Evolutionary conservation across 1,139 yeast genomes (phyloP), one percentile per base, ranked within the genome.

Genomic region (Nakaseomyces kungkrabaensis): DNA sequence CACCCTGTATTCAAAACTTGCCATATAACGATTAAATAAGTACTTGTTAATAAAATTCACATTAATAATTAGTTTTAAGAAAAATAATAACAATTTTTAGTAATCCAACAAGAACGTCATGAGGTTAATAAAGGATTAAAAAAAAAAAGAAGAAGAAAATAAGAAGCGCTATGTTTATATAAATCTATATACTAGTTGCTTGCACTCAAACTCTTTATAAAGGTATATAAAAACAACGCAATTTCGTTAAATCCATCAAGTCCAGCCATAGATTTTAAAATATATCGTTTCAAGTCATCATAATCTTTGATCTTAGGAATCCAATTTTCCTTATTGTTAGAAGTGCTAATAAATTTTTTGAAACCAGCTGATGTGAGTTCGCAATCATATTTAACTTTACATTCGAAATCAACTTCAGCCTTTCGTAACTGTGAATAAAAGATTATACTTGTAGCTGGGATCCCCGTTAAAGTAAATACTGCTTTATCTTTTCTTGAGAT

Each of bases 391-490:
- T 77, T 60, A 1, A 57, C 57, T 17, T 13, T n/a, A 7, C 51
- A 41, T 8, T 47, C 37, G 6, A 47, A 22, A 27, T 40, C 47
- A 9, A 33, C 27, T 51, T 59, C 62, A 4, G 58, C 11, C 11
- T 47, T 33, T 24, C 45, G 43, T 27, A 59, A 31, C 24, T 51
- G 44, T 6, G 34, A 37, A 9, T 41, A 36, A 9, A 77, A 68
- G 3, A 75, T 59, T 26, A 70, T 73, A 1, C 78, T 68, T 65
- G 80, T 76, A 1, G 80, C 70, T 0, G 88, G 82, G 27, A 78
- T 70, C 49, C 78, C 75, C 51, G 79, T 74, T 0, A 84, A 51
- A 45, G 78, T 74, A 38, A 81, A 84, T 3, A 74, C 62, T 10
- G 71, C 63, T 37, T 69, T 66, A 32, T 70, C 57, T 10, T 55